Conservation (phyloP, 768 basidiomycete genomes). For the Mycena galopus region DNA sequence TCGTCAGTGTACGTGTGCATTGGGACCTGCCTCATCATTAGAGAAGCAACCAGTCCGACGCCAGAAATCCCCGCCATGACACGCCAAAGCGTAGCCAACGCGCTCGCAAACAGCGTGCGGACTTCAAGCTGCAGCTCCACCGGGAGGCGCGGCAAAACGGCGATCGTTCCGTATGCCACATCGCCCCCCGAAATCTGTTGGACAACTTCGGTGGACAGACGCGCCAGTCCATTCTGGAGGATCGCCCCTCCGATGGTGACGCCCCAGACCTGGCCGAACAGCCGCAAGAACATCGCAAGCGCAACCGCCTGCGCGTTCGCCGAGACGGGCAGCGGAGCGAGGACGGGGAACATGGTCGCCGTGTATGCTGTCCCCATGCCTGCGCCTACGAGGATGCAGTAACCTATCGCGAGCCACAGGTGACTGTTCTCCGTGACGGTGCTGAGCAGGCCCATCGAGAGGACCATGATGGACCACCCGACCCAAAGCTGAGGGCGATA, state of each 20-base stretch:
- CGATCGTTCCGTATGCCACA: neutral
- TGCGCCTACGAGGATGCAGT: conserved; percentile 36
- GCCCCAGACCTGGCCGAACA: neutral
- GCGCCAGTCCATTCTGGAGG: neutral
- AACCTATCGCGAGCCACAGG: no score
- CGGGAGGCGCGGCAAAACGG: neutral
- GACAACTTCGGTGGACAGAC: neutral
- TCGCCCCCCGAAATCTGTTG: neutral
- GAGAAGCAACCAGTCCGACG: neutral
- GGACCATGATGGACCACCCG: no score
- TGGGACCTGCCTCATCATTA: neutral
- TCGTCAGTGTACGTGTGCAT: neutral
- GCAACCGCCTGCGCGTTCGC: conserved; percentile 60
- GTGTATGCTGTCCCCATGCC: conserved; percentile 41
- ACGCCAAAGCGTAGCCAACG: neutral
- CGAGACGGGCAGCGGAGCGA: conserved; percentile 57
- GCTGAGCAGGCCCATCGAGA: no score
- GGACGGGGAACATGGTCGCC: conserved; percentile 57
- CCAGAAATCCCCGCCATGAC: neutral
- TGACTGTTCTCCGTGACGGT: no score
- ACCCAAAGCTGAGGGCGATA: no score
- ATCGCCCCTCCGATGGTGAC: neutral
- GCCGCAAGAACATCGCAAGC: conserved; percentile 57
- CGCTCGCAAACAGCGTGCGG: neutral
- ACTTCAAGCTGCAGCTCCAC: neutral